Evolutionary conservation across 352 stramenopile genomes (phyloP).

Genomic region (Globisporangium cystogenes): DNA sequence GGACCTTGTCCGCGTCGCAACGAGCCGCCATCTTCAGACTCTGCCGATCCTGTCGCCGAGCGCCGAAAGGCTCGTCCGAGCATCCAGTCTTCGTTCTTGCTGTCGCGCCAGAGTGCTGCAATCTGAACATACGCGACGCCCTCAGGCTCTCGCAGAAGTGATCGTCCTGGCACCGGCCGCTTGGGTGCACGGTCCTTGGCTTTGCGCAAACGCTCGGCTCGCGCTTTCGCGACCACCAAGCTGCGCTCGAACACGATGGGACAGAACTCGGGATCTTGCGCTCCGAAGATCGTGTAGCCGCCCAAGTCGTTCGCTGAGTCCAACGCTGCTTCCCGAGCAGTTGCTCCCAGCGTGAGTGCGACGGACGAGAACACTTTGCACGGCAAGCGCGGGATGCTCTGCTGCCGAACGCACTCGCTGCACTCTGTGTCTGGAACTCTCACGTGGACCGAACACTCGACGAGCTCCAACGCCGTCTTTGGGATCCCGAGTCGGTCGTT

Average conservation of each 20-base stretch:
- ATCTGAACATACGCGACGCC: conserved; percentile 10
- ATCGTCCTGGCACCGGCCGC: not conserved
- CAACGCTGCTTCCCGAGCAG: not conserved
- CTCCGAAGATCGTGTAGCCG: conserved; percentile 17
- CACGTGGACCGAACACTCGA: conserved; percentile 15
- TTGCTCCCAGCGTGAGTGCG: not conserved
- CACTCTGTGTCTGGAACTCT: conserved; percentile 11
- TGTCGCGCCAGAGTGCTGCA: conserved; percentile 10
- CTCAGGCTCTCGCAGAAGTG: not conserved
- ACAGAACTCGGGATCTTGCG: conserved; percentile 11
- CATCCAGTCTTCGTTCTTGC: conserved; percentile 12
- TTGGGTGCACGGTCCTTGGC: not conserved
- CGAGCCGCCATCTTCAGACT: not conserved
- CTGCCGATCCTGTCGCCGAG: conserved; percentile 10
- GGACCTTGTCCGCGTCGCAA: conserved; percentile 3
- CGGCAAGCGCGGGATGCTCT: conserved; percentile 16
- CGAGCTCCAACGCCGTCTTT: conserved; percentile 5
- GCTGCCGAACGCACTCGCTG: conserved; percentile 19
- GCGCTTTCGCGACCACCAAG: not conserved
- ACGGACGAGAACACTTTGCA: conserved; percentile 15
- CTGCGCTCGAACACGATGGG: not conserved
- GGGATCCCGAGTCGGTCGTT: conserved; percentile 25
- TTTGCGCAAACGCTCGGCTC: not conserved
- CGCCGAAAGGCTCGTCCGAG: conserved; percentile 8
- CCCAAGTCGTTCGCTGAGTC: not conserved